A percentile compares a stretch with the other conserved stretches of the same genome.
Evolutionary conservation across 805 yeast species (phyloP).

Genomic region (Lachancea waltii): DNA sequence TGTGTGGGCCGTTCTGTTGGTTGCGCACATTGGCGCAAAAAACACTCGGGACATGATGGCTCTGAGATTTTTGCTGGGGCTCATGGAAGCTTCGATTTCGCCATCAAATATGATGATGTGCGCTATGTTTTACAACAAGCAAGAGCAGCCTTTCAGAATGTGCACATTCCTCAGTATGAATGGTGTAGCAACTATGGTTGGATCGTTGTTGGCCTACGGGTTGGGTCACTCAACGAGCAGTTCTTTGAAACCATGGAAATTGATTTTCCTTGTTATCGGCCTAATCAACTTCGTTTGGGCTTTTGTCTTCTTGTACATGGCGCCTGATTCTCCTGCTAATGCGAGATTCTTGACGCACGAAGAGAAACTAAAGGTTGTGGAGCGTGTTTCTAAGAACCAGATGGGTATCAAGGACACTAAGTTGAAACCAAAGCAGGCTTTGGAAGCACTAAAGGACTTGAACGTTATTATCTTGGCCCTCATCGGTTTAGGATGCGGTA

Average conservation of each 20-base stretch:
- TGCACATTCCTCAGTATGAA: conserved; percentile 33
- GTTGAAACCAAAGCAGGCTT: conserved; percentile 13
- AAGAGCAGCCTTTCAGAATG: conserved; percentile 31
- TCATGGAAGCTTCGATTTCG: conserved; percentile 28
- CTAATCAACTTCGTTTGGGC: conserved; percentile 34
- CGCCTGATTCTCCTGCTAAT: conserved; percentile 34
- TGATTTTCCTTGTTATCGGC: conserved; percentile 28
- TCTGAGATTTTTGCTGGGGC: conserved; percentile 20
- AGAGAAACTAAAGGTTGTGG: conserved; percentile 26
- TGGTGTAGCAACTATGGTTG: conserved; percentile 27
- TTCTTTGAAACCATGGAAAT: conserved; percentile 24
- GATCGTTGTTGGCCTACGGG: conserved; percentile 26
- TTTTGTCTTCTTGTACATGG: conserved; percentile 28
- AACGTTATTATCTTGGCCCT: conserved; percentile 15
- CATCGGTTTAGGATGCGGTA: conserved; percentile 17
- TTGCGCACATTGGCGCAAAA: conserved; percentile 18
- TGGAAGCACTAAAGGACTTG: conserved; percentile 13
- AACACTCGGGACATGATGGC: conserved; percentile 18
- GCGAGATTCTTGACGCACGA: conserved; percentile 33
- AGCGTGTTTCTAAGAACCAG: conserved; percentile 22
- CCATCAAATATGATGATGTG: conserved; percentile 34
- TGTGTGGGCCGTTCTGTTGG: conserved; percentile 16
- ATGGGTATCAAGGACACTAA: conserved; percentile 18
- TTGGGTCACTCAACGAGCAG: conserved; percentile 21
- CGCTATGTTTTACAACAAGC: conserved; percentile 29